Base-by-base conservation (phyloP, 805 yeast species). In the Wickerhamomyces strasburgensis region DNA sequence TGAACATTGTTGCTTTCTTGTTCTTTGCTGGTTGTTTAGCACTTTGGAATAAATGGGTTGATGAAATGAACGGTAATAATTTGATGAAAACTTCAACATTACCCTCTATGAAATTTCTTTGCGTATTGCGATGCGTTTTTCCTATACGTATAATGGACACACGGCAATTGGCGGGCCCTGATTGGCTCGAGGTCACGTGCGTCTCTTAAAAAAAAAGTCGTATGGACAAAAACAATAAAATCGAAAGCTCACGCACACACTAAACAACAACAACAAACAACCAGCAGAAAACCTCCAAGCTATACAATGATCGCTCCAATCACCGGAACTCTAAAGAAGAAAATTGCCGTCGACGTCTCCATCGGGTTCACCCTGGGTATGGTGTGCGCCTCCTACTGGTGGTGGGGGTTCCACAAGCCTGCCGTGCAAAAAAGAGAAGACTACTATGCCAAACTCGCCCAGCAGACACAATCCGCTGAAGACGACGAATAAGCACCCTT, bases 351-450 rank as follows among this genome's bases (percentile, higher is more conserved):
- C 51, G 96, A 89, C 57, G 77, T 89, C 61, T 47, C 78, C 52
- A 64, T 81, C 47, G 95, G 93, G 43, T 72, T 77, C 65, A 54
- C 68, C 44, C 51, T 74, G 47, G 90, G 90, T 39, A 65, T 74
- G 42, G 74, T 62, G 27, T 73, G 78, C 56, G 88, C 81, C 44
- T 68, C 72, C 47, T 74, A 72, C 66, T 88, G 90, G 93, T 83
- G 95, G 86, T 78, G 79, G 75, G 84, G 77, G 19, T 70, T 65
- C 76, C 97, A 89, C 82, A 80, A 75, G 70, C 75, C 79, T 26
- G 51, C 70, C 43, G 83, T 85, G 40, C 72, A 72, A 49, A 72
- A 68, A 57, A 84, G 96, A 75, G 97, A 89, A 64, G 79, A 75
- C 40, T 87, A 78, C 77, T 89, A 89, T 67, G 57, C 57, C 33